Base-by-base conservation (phyloP, 305 asterid species). In the Salvia sclarea region DNA sequence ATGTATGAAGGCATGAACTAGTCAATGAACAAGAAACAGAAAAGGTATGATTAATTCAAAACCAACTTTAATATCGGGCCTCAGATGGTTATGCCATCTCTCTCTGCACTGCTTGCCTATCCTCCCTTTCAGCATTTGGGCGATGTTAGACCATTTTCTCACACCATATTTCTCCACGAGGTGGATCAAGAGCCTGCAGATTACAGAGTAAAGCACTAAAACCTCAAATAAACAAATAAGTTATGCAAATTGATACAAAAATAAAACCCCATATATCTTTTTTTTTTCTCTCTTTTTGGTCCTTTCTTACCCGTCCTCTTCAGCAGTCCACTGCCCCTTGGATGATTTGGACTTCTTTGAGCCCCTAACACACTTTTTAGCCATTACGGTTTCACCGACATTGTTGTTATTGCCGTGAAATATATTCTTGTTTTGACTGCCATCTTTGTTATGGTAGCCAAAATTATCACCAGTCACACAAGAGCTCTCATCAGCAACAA, bases 21-120 rank as follows among this genome's bases (percentile, higher is more conserved):
- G 55, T 35, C 56, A 41, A 66, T 21, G 7, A 25, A 54, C 20
- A 61, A 56, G 38, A 28, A 61, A 33, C 12, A 40, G 9, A 30
- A 50, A 30, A 14, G 4, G 48, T 57, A 55, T 5, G 57, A 60
- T 66, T 54, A 47, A 72, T 61, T 24, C 8, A n/a, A 31, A 54
- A 59, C 61, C 59, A 56, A 88, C 98, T 72, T 88, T 93, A 68
- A 93, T 90, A 76, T 93, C 93, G 44, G 97, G 97, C 81, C 92
- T 85, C 61, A 93, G 85, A 81, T 90, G 98, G 74, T 93, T 93
- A 73, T 90, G 95, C 98, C 97, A 93, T 81, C 98, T 79, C 80
- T 90, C 98, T 69, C 98, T 85, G 80, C 97, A 93, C 74, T 93
- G 97, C 80, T 93, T 93, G 63, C 98, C 97, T 22, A 88, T 84